Percentiles rank a stretch among this genome's conserved stretches.
Conservation (phyloP, 352 stramenopile genomes). For the Phytopythium vexans region DNA sequence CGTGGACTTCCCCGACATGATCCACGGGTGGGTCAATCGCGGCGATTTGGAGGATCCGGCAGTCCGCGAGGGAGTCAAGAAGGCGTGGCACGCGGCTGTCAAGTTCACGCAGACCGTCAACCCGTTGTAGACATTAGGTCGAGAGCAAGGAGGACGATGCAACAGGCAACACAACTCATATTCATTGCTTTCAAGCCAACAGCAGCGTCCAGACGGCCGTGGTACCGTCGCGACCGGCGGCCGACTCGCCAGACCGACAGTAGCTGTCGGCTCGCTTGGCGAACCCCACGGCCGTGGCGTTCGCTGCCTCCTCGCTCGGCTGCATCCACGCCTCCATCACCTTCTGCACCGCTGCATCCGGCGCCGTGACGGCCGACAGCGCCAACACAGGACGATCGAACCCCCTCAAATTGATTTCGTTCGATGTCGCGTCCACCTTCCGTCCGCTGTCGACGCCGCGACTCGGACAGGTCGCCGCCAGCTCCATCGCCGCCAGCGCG, state of each 20-base stretch:
- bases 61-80: constrained; percentile 16
- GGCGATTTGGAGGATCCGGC: constrained; percentile 29
- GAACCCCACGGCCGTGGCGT: constrained; percentile 21
- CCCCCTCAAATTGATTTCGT: constrained; percentile 1
- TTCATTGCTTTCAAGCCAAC: constrained; percentile 12
- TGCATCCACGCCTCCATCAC: constrained; percentile 21
- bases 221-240: neutral
- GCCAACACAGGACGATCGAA: constrained; percentile 13
- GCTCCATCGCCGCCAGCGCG: constrained; percentile 25
- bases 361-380: constrained; percentile 15
- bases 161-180: neutral
- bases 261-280: constrained; percentile 12
- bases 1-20: too few species aligned
- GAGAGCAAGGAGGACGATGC: too few species aligned
- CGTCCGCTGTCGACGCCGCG: too few species aligned
- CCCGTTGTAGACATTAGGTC: too few species aligned
- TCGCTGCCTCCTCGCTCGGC: neutral
- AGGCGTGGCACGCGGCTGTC: constrained; percentile 23
- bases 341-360: constrained; percentile 12
- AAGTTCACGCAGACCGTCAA: constrained; percentile 15
- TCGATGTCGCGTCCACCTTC: neutral
- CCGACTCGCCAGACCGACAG: constrained; percentile 8
- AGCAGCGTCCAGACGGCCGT: constrained; percentile 22
- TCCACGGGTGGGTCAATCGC: constrained; percentile 48
- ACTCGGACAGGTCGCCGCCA: constrained; percentile 13